Conservation (phyloP, 1,284 basidiomycete species). For the Termitomyces sp. region DNA sequence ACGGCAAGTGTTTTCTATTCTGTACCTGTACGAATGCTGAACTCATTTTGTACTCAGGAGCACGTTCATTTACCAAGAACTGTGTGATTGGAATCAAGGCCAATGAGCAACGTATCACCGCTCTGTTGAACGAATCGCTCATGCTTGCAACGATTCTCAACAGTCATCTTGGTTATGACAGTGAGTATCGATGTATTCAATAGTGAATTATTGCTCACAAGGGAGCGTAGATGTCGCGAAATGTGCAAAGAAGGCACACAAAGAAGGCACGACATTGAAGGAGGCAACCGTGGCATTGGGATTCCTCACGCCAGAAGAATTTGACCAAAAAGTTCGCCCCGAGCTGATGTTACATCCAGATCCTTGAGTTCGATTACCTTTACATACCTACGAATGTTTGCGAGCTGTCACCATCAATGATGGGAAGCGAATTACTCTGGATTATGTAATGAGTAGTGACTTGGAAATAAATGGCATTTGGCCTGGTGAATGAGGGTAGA, state of each 20-base stretch:
- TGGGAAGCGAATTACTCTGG: constrained; percentile 8
- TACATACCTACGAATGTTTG: constrained; percentile 2
- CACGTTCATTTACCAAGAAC: constrained; percentile 93
- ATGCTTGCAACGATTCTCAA: constrained; percentile 97
- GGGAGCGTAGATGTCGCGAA: constrained; percentile 81
- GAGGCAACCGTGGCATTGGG: constrained; percentile 89
- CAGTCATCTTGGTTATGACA: constrained; percentile 91
- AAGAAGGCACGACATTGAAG: constrained; percentile 94
- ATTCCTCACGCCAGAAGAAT: constrained; percentile 86
- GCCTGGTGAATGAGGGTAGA: constrained; percentile 1
- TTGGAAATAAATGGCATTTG: background rate
- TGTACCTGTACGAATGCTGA: background rate
- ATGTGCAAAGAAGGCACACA: constrained; percentile 99
- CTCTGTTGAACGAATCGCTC: constrained; percentile 88
- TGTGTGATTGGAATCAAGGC: constrained; percentile 96
- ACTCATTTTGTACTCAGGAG: constrained; percentile 36
- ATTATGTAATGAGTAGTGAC: constrained; percentile 7
- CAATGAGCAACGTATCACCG: constrained; percentile 90
- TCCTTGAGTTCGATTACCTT: constrained; percentile 22
- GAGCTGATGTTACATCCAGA: constrained; percentile 85
- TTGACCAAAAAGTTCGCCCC: constrained; percentile 93
- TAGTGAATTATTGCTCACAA: constrained; percentile 17
- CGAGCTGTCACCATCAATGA: constrained; percentile 2
- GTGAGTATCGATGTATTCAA: constrained; percentile 43
- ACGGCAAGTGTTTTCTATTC: constrained; percentile 46